Percentiles rank a stretch among this genome's conserved stretches.
Conservation (phyloP, 1,284 basidiomycete genomes). For the Ganoderma sinense region DNA sequence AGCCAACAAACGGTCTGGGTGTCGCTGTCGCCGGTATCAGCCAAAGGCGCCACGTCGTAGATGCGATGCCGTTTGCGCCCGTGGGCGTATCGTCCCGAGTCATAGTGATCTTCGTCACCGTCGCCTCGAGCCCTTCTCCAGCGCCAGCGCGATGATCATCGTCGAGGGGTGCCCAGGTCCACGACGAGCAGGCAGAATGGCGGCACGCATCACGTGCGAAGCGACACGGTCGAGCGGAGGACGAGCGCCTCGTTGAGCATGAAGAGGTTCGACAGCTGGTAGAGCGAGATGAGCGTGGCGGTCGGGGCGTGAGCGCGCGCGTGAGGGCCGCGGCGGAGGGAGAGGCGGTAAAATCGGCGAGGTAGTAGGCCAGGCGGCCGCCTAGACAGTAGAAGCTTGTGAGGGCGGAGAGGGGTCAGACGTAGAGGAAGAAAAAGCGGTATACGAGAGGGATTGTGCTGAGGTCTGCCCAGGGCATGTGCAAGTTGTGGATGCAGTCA, state of each 20-base stretch:
- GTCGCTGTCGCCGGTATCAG: too few species aligned
- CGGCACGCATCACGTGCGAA: slow-evolving; percentile 52
- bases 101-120: too few species aligned
- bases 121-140: too few species aligned
- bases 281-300: slow-evolving; percentile 49
- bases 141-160: slow-evolving; percentile 53
- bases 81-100: too few species aligned
- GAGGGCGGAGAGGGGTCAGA: slow-evolving; percentile 59
- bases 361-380: slow-evolving; percentile 47
- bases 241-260: slow-evolving; percentile 61
- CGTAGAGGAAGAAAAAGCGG: slow-evolving; percentile 57
- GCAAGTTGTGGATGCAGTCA: too few species aligned
- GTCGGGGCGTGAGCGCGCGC: slow-evolving; percentile 36
- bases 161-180: slow-evolving; percentile 56
- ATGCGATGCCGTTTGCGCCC: too few species aligned
- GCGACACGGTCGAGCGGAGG: slow-evolving; percentile 50
- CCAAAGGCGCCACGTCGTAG: too few species aligned
- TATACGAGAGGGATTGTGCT: slow-evolving; percentile 38
- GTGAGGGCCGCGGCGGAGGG: slow-evolving; percentile 23
- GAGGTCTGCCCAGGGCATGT: neutral
- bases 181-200: slow-evolving; percentile 55
- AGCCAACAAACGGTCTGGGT: too few species aligned
- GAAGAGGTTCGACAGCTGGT: slow-evolving; percentile 60
- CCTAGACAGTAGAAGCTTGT: slow-evolving; percentile 57
- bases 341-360: slow-evolving; percentile 46